Conservation (phyloP, 257 asterid species). For the Jacaranda copaia region DNA sequence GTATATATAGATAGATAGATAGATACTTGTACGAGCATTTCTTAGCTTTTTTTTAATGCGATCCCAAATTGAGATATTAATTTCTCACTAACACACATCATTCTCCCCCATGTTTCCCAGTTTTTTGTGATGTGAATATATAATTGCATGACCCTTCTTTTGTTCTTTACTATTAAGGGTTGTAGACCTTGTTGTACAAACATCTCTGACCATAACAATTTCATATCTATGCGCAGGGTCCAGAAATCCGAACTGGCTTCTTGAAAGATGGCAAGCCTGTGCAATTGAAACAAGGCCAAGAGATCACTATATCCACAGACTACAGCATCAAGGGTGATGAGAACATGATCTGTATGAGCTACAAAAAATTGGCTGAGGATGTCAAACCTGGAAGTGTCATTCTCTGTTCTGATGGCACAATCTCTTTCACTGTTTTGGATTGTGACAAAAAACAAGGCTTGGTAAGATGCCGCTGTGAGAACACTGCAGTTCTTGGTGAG, state of each 20-base stretch:
- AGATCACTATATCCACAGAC: conserved; percentile 70
- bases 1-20: too few relatives aligned
- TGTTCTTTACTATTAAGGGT: not conserved
- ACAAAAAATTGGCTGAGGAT: conserved; percentile 68
- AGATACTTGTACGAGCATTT: not conserved
- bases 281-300: conserved; percentile 68
- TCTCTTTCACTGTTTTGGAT: conserved; percentile 57
- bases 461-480: conserved; percentile 68
- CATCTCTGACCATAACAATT: not conserved
- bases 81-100: not conserved
- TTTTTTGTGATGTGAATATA: conserved; percentile 17
- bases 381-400: conserved; percentile 62
- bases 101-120: not conserved
- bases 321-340: conserved; percentile 68
- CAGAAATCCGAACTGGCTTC: conserved; percentile 75
- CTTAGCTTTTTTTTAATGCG: not conserved
- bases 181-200: not conserved
- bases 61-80: not conserved
- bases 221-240: conserved; percentile 52
- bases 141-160: not conserved
- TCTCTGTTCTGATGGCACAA: conserved; percentile 77
- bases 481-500: conserved; percentile 74
- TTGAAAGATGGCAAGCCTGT: conserved; percentile 70
- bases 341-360: conserved; percentile 72
- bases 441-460: conserved; percentile 64